A percentile compares a stretch with the other conserved stretches of the same genome.
These are phyloP conservation scores for Aspergillus campestris DNA, from an alignment of 495 filamentous ascomycete genomes.

Conservation along the genomic window DNA sequence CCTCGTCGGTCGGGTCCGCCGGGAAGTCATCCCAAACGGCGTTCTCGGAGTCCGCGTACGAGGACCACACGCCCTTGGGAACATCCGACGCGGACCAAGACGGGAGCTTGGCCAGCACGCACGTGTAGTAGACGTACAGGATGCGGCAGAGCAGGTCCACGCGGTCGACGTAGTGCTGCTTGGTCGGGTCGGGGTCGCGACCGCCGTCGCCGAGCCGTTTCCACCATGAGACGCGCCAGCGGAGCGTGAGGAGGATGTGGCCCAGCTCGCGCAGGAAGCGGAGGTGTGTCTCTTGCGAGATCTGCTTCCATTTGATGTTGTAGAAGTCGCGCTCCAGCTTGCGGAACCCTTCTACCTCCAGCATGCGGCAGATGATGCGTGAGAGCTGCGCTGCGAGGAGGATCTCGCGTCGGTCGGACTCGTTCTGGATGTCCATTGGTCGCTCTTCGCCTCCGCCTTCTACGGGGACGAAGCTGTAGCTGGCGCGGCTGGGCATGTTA, in stretches of 20 bases:
- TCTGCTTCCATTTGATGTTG: conserved; percentile 45
- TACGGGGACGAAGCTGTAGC: conserved; percentile 35
- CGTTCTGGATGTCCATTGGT: conserved; percentile 34
- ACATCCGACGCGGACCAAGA: conserved; percentile 33
- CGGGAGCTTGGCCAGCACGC: conserved; percentile 38
- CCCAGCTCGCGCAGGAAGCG: conserved; percentile 38
- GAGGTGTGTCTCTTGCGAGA: conserved; percentile 35
- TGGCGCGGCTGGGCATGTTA: conserved; percentile 44
- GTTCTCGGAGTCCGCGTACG: conserved; percentile 38
- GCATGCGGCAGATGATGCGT: conserved; percentile 41
- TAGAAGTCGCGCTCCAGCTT: conserved; percentile 42
- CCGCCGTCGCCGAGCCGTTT: conserved; percentile 38
- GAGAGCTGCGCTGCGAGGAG: conserved; percentile 40
- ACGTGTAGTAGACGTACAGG: conserved; percentile 44
- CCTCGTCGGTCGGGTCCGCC: conserved; percentile 31
- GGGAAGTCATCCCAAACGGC: conserved; percentile 40
- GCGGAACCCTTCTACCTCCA: conserved; percentile 44
- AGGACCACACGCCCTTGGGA: conserved; percentile 37
- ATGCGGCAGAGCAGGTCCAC: conserved; percentile 41
- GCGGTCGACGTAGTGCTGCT: conserved; percentile 39
- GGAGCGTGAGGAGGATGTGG: conserved; percentile 38
- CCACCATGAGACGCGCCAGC: conserved; percentile 46
- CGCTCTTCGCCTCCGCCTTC: conserved; percentile 26
- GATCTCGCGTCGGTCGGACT: conserved; percentile 34
- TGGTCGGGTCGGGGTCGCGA: conserved; percentile 31